Conservation (phyloP, 2,329 filamentous ascomycete species). For the Pseudohalonectria lignicola region DNA sequence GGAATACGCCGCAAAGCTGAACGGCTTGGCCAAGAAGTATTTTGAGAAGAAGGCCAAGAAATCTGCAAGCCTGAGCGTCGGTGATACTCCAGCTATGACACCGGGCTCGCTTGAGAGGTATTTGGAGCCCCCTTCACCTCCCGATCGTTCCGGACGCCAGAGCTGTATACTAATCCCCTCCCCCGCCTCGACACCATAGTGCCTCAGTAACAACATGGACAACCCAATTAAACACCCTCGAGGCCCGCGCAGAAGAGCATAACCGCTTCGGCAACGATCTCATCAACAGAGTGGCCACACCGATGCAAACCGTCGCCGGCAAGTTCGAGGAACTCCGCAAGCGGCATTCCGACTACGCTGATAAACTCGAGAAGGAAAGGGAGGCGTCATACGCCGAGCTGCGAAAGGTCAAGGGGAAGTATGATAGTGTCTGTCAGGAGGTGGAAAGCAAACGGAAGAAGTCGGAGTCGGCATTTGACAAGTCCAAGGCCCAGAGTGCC, state of each 20-base stretch:
- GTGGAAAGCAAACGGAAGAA: conserved; percentile 93
- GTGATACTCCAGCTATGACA: conserved; percentile 85
- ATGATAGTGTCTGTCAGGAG: conserved; percentile 86
- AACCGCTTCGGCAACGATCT: conserved; percentile 75
- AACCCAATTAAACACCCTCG: conserved; percentile 82
- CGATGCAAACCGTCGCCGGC: conserved; percentile 60
- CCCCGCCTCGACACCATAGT: no score
- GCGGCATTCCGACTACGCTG: conserved; percentile 78
- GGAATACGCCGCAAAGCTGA: conserved; percentile 87
- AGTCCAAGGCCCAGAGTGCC: conserved; percentile 78
- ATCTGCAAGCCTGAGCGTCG: conserved; percentile 71
- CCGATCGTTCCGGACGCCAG: no score
- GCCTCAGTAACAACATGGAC: conserved; percentile 96
- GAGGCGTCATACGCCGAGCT: conserved; percentile 76
- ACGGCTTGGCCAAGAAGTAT: conserved; percentile 84
- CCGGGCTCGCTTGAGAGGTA: conserved; percentile 89
- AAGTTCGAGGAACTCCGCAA: conserved; percentile 91
- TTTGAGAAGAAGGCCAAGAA: conserved; percentile 91
- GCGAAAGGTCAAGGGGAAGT: conserved; percentile 85
- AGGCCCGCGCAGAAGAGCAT: conserved; percentile 79
- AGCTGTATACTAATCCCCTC: no score
- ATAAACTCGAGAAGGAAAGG: conserved; percentile 80
- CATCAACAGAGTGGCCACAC: conserved; percentile 71
- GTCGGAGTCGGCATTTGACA: conserved; percentile 87
- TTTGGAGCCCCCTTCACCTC: not conserved